Evolutionary conservation across 2,329 filamentous ascomycete species (phyloP).

Genomic region (Incumbomyces delicatus): DNA sequence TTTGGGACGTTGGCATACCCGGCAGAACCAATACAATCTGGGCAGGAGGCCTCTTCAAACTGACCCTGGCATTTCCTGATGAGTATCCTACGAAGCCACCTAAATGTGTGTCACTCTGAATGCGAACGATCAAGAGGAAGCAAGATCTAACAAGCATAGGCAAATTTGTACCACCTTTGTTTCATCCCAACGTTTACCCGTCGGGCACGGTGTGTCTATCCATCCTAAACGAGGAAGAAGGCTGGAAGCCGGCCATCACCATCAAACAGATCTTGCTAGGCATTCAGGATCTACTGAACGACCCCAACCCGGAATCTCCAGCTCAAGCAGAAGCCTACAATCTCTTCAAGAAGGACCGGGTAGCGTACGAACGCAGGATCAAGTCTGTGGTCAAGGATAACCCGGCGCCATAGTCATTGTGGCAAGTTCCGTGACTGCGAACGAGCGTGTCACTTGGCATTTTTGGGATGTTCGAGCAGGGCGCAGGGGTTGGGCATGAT

Average conservation of each 20-base stretch:
- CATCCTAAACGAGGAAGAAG: conserved; percentile 96
- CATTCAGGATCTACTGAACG: conserved; percentile 89
- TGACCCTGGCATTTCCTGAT: conserved; percentile 86
- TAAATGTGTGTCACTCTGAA: conserved; percentile 71
- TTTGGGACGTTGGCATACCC: conserved; percentile 93
- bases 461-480: neutral
- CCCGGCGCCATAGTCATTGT: conserved; percentile 45
- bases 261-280: conserved; percentile 95
- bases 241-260: conserved; percentile 96
- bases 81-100: conserved; percentile 98
- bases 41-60: conserved; percentile 95
- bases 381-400: conserved; percentile 82
- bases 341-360: conserved; percentile 80
- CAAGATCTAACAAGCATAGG: conserved; percentile 43
- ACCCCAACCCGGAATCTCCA: conserved; percentile 92
- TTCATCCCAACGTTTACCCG: conserved; percentile 97
- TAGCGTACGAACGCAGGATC: conserved; percentile 81
- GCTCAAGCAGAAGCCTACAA: conserved; percentile 97
- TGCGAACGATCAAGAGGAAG: neutral
- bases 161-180: conserved; percentile 92
- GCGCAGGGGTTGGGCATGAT: neutral
- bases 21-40: conserved; percentile 95
- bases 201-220: conserved; percentile 95
- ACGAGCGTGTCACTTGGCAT: neutral
- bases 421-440: too few species aligned